phyloP scores from a whole-genome alignment of 169 alveolate species.

The Eimeria brunetti region DNA sequence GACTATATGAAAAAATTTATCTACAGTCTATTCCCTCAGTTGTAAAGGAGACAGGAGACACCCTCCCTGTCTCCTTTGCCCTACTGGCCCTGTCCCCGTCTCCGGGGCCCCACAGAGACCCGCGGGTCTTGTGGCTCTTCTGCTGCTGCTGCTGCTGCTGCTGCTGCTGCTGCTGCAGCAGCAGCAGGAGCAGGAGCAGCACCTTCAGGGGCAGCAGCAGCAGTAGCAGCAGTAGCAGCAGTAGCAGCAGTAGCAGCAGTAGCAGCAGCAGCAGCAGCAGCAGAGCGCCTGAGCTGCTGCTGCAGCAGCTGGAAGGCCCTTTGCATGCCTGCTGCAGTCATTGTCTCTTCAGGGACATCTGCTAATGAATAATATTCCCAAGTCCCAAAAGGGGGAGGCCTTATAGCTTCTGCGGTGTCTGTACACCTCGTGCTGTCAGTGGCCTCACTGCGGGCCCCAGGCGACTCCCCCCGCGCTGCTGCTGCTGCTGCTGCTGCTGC shows the following conservation, averaged over 20 bases:
- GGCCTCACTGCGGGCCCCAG: slow-evolving; percentile 62
- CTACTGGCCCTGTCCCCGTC: not conserved
- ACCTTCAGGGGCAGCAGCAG: not conserved
- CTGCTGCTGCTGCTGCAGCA: not conserved
- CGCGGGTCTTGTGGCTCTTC: slow-evolving; percentile 55
- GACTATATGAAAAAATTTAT: too few relatives aligned
- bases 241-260: not conserved
- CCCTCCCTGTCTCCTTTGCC: not conserved
- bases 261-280: slow-evolving; percentile 4
- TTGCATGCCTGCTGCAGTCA: slow-evolving; percentile 48
- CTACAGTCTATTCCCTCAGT: too few relatives aligned
- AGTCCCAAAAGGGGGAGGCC: slow-evolving; percentile 42
- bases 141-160: slow-evolving; percentile 24
- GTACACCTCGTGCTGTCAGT: slow-evolving; percentile 66
- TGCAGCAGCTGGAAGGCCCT: slow-evolving; percentile 23
- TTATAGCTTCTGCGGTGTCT: slow-evolving; percentile 27
- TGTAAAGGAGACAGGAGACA: too few relatives aligned
- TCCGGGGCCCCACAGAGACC: slow-evolving; percentile 48
- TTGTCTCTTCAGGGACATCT: slow-evolving; percentile 47
- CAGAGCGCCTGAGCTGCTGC: slow-evolving; percentile 13
- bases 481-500: too few relatives aligned
- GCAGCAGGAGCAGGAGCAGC: not conserved
- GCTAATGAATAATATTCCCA: slow-evolving; percentile 33
- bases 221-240: not conserved
- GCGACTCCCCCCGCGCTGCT: slow-evolving; percentile 34